Evolutionary conservation across 371 early-diverging fungal species (phyloP).

Genomic region (Mycotypha africana): DNA sequence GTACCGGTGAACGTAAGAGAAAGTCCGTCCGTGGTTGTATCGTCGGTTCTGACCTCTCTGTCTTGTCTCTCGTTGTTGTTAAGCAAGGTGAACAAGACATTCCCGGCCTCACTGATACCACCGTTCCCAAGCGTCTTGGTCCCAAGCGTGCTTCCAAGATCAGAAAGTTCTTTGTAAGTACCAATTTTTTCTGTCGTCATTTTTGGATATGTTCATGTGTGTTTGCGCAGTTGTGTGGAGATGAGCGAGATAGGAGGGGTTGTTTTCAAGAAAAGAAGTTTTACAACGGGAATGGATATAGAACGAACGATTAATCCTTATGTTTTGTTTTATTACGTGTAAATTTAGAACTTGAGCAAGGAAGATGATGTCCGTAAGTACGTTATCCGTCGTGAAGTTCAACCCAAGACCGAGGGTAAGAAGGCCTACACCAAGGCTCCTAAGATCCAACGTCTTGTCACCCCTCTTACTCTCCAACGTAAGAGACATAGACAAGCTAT

Average conservation of each 20-base stretch:
- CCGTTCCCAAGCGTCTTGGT: conserved; percentile 93
- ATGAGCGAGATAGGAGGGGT: too few species aligned
- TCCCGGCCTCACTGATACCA: conserved; percentile 95
- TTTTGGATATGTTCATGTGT: too few species aligned
- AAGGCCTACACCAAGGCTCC: conserved; percentile 94
- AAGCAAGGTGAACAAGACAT: conserved; percentile 96
- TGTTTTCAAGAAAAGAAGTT: too few species aligned
- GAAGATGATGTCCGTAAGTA: conserved; percentile 98
- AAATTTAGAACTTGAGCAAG: conserved; percentile 78
- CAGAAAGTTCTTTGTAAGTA: conserved; percentile 93
- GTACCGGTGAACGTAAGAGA: conserved; percentile 98
- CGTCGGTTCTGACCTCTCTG: conserved; percentile 93
- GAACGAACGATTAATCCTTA: too few species aligned
- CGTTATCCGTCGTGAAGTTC: conserved; percentile 95
- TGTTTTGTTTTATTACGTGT: too few species aligned
- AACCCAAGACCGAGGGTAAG: conserved; percentile 82
- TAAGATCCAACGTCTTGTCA: conserved; percentile 97
- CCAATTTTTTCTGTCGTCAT: too few species aligned
- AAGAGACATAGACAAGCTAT: conserved; percentile 81
- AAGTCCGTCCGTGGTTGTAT: conserved; percentile 99
- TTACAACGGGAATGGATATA: too few species aligned
- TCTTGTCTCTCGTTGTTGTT: conserved; percentile 91
- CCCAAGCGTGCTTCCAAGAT: conserved; percentile 99
- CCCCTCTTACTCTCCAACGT: conserved; percentile 94
- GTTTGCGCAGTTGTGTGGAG: too few species aligned